phyloP scores from a whole-genome alignment of 2,329 filamentous ascomycete species.

The Phaeoacremonium minimum region DNA sequence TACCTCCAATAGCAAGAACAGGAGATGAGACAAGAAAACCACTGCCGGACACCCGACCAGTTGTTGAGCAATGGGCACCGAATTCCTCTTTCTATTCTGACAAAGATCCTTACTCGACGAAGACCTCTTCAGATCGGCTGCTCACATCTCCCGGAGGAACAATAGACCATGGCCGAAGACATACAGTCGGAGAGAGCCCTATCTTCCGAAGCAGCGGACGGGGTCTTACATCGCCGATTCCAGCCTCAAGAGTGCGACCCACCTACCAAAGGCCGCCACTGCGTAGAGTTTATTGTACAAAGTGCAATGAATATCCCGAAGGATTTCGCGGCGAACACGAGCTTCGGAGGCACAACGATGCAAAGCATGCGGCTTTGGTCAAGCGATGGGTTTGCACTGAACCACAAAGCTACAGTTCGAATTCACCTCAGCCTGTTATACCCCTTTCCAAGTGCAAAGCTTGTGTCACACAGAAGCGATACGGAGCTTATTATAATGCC shows the following conservation, averaged over 20 bases:
- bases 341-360: constrained; percentile 62
- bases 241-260: constrained; percentile 31
- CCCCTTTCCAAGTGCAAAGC: constrained; percentile 53
- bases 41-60: constrained; percentile 30
- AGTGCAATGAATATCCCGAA: constrained; percentile 77
- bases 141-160: constrained; percentile 24
- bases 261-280: constrained; percentile 54
- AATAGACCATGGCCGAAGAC: constrained; percentile 32
- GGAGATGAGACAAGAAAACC: constrained; percentile 30
- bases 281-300: constrained; percentile 69
- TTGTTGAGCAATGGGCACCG: constrained; percentile 30
- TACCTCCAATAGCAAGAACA: constrained; percentile 24
- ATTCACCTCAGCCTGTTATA: constrained; percentile 42
- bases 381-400: constrained; percentile 54
- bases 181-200: constrained; percentile 43
- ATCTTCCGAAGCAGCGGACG: constrained; percentile 32
- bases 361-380: constrained; percentile 50
- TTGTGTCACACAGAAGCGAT: constrained; percentile 51
- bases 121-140: constrained; percentile 18
- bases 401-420: constrained; percentile 30
- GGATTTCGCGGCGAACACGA: constrained; percentile 92
- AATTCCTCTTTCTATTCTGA: constrained; percentile 15
- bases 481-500: constrained; percentile 56
- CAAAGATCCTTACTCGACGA: constrained; percentile 19
- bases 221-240: constrained; percentile 36